These are phyloP conservation scores for Lepidium sativum DNA, from an alignment of 345 rosid species.

Conservation along the genomic window DNA sequence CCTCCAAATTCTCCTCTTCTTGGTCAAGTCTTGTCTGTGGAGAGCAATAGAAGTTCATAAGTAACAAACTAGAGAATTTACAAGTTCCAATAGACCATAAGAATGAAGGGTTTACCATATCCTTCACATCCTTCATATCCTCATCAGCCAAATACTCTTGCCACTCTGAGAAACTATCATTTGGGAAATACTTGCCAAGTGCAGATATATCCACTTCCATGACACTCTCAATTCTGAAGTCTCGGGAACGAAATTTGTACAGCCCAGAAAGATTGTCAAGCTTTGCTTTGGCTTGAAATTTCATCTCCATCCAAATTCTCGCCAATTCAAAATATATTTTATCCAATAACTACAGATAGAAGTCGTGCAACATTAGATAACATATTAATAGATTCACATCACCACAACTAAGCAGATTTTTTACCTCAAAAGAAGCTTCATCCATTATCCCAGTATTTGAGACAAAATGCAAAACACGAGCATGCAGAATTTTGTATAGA, in stretches of 20 bases:
- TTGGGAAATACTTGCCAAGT: constrained; percentile 43
- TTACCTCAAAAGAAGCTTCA: constrained; percentile 56
- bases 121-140: constrained; percentile 24
- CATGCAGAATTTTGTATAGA: constrained; percentile 49
- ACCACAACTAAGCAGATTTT: constrained; percentile 1
- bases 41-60: not conserved
- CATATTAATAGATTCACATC: constrained; percentile 2
- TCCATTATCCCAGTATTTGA: constrained; percentile 54
- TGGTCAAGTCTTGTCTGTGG: constrained; percentile 43
- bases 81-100: not conserved
- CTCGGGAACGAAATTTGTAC: constrained; percentile 74
- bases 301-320: constrained; percentile 69
- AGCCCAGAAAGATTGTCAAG: constrained; percentile 49
- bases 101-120: constrained; percentile 35
- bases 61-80: not conserved
- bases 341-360: constrained; percentile 51
- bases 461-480: constrained; percentile 51
- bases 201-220: constrained; percentile 68
- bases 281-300: constrained; percentile 51
- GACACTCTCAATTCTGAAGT: constrained; percentile 57
- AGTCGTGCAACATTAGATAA: constrained; percentile 21
- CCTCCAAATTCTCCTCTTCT: constrained; percentile 45
- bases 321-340: constrained; percentile 52
- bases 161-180: constrained; percentile 68
- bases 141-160: constrained; percentile 60